Evolutionary conservation across 768 basidiomycete species (phyloP).

Genomic region (Kwoniella bestiolae): DNA sequence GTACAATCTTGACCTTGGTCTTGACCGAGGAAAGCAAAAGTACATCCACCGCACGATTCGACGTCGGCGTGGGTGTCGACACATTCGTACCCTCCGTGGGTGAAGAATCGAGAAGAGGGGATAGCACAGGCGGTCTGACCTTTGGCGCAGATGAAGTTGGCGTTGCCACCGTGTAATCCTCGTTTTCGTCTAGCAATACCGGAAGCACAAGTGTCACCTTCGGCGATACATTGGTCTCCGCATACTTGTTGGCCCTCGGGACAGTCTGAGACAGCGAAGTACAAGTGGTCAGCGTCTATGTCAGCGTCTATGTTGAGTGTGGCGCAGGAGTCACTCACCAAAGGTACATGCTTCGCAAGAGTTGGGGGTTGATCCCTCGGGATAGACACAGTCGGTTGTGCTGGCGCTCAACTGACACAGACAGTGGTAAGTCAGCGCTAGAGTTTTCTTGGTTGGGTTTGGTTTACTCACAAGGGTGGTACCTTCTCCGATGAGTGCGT

Average conservation of each 20-base stretch:
- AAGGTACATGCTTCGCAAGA: slow-evolving; percentile 1
- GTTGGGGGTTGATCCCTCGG: neutral
- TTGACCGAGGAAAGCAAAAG: neutral
- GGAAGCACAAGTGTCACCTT: neutral
- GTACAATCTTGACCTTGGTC: slow-evolving; percentile 8
- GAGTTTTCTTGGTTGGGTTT: neutral
- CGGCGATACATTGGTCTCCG: slow-evolving; percentile 1
- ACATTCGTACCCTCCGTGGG: neutral
- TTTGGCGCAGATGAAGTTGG: neutral
- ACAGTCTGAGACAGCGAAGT: neutral
- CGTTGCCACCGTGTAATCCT: neutral
- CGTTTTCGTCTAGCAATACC: neutral
- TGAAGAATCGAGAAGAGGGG: neutral
- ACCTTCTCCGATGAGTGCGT: neutral
- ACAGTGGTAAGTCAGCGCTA: neutral
- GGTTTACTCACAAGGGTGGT: neutral
- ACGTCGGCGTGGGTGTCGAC: neutral
- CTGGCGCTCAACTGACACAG: neutral
- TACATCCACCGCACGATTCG: slow-evolving; percentile 4
- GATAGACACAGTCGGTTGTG: neutral
- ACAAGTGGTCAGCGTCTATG: neutral
- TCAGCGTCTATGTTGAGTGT: neutral
- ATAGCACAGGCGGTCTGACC: neutral
- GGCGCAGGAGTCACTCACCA: neutral
- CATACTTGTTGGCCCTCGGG: neutral